Evolutionary conservation across 2,329 filamentous ascomycete species (phyloP).

Genomic region (Ophiobolus disseminans): DNA sequence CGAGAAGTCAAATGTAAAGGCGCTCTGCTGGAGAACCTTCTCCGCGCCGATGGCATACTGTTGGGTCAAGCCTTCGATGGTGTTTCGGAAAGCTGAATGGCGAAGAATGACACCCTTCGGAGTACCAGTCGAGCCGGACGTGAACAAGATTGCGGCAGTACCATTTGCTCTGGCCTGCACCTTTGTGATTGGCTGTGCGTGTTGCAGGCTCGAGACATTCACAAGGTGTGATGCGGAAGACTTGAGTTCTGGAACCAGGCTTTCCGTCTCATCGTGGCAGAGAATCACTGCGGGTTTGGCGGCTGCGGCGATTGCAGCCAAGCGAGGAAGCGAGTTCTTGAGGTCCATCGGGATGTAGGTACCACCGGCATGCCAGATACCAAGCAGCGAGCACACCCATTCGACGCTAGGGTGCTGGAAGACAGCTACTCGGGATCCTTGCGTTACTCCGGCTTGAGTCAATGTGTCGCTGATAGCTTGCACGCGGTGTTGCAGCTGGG

Average conservation of each 20-base stretch:
- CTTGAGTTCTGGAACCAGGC: background rate
- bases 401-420: conserved; percentile 50
- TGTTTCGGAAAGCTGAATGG: conserved; percentile 39
- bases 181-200: background rate
- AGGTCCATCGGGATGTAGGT: conserved; percentile 51
- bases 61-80: conserved; percentile 51
- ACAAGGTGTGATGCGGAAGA: background rate
- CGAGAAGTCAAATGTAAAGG: conserved; percentile 52
- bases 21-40: conserved; percentile 51
- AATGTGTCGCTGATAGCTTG: conserved; percentile 2
- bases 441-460: background rate
- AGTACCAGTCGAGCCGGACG: conserved; percentile 61
- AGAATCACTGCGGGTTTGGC: background rate
- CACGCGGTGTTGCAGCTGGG: background rate
- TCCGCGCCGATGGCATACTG: background rate
- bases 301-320: conserved; percentile 32
- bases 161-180: background rate
- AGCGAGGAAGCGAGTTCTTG: conserved; percentile 35
- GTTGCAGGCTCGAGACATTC: background rate
- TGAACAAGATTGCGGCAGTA: conserved; percentile 66
- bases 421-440: conserved; percentile 45
- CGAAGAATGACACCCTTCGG: conserved; percentile 61
- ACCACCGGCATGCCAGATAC: conserved; percentile 50
- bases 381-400: conserved; percentile 51
- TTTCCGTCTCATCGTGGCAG: background rate